Evolutionary conservation across 345 rosid species (phyloP).

Genomic region (Boechera stricta): DNA sequence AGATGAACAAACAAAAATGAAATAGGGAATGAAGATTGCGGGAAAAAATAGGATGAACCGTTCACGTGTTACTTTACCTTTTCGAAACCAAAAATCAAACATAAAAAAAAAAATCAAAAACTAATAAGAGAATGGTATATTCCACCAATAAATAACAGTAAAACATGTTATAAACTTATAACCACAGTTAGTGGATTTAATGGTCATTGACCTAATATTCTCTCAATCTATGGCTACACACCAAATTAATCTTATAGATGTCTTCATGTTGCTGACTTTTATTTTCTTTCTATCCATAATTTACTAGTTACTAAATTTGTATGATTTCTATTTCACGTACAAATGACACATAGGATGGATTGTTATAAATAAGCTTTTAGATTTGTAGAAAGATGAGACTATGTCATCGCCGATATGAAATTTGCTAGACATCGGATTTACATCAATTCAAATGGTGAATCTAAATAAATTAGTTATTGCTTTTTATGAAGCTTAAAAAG

Average conservation of each 20-base stretch:
- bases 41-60: not conserved
- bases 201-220: slow-evolving; percentile 12
- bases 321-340: not conserved
- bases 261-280: not conserved
- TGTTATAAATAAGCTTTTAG: not conserved
- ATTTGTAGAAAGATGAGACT: not conserved
- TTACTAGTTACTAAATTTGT: not conserved
- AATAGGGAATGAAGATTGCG: not conserved
- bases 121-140: not conserved
- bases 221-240: not conserved
- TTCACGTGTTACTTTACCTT: not conserved
- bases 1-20: not conserved
- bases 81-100: not conserved
- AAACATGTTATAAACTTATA: not conserved
- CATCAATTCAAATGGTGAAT: too few relatives aligned
- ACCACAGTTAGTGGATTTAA: slow-evolving; percentile 4
- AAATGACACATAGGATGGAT: not conserved
- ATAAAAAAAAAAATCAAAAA: not conserved
- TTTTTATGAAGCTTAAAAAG: not conserved
- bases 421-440: too few relatives aligned
- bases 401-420: not conserved
- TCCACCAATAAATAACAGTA: not conserved
- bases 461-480: too few relatives aligned
- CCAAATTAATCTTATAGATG: not conserved
- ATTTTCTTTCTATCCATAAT: not conserved